These are phyloP conservation scores for Rhynchosporium agropyri DNA, from an alignment of 2,329 filamentous ascomycete species.

Conservation along the genomic window DNA sequence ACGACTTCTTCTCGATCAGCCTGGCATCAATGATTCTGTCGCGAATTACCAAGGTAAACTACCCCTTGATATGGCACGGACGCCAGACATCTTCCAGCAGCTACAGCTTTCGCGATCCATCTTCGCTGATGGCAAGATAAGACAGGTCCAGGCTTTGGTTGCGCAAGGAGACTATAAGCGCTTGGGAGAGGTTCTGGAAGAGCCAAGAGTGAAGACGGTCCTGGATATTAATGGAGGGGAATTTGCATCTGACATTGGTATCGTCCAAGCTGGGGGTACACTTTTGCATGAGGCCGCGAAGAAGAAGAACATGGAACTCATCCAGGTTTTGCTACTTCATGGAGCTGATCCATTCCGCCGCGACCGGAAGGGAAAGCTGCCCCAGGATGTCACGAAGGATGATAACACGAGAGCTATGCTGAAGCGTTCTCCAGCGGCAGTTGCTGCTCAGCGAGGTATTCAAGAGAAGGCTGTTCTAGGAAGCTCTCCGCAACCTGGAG, in stretches of 20 bases:
- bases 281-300: conserved; percentile 91
- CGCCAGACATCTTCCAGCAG: conserved; percentile 93
- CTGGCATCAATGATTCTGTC: conserved; percentile 84
- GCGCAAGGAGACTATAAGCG: conserved; percentile 72
- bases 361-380: conserved; percentile 92
- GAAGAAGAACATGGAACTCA: conserved; percentile 82
- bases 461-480: conserved; percentile 97
- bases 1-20: conserved; percentile 78
- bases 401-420: conserved; percentile 85
- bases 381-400: conserved; percentile 95
- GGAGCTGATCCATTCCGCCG: conserved; percentile 94
- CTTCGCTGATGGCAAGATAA: conserved; percentile 84
- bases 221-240: conserved; percentile 93
- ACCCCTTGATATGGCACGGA: conserved; percentile 85
- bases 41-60: conserved; percentile 83
- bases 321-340: conserved; percentile 87
- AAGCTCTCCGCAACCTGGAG: conserved; percentile 59
- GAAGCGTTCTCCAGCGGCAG: conserved; percentile 91
- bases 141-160: conserved; percentile 81
- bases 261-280: conserved; percentile 83
- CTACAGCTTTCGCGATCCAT: conserved; percentile 87
- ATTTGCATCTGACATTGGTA: conserved; percentile 77
- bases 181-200: conserved; percentile 79
- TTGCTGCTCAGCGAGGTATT: conserved; percentile 90
- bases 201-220: conserved; percentile 81